Evolutionary conservation across 2,329 filamentous ascomycete genomes (phyloP), one percentile per base, ranked within the genome.

Genomic region (Fusarium scirpi): DNA sequence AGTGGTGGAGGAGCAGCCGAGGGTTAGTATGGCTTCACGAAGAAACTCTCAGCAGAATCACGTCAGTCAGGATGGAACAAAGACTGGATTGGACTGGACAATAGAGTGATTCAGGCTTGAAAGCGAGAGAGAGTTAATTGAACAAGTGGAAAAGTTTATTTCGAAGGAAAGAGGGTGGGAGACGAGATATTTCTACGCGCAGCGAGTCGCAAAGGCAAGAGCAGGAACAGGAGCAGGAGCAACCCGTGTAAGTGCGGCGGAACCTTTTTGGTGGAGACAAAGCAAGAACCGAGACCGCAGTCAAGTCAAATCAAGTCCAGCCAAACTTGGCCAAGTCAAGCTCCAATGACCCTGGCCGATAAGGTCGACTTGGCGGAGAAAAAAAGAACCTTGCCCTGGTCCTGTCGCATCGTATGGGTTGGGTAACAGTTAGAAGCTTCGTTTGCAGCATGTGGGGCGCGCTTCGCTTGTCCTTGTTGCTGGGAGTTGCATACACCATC

Each of bases 381-480:
- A 65, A 41, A 49, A 41, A 46, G 24, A 62, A 41, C 24, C 57
- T 10, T 38, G 22, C 29, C 32, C 47, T 34, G 47, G 47, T 49
- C 22, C 18, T 51, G 48, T 51, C 30, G 30, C 48, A 51, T 38
- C 30, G 13, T 29, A 43, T 43, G 24, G 15, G 32, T 53, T 62
- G 27, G 57, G 45, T 62, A 30, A 51, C 59, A 62, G 59, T 30
- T 56, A 46, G 41, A 71, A 57, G 58, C 62, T 69, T 70, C 65
- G 74, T 67, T 76, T 76, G 71, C 69, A 70, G 71, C 62, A 72
- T 69, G 74, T 75, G 74, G 74, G 74, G 72, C 53, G 24, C 40
- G 18, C 22, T 29, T 58, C 63, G 62, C 22, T 52, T 65, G 61
- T 52, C 45, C 45, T 51, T 65, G 54, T 63, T 63, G 46, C 66